Conservation (phyloP, 176 grass and related monocot genomes). For the Puya raimondii region DNA sequence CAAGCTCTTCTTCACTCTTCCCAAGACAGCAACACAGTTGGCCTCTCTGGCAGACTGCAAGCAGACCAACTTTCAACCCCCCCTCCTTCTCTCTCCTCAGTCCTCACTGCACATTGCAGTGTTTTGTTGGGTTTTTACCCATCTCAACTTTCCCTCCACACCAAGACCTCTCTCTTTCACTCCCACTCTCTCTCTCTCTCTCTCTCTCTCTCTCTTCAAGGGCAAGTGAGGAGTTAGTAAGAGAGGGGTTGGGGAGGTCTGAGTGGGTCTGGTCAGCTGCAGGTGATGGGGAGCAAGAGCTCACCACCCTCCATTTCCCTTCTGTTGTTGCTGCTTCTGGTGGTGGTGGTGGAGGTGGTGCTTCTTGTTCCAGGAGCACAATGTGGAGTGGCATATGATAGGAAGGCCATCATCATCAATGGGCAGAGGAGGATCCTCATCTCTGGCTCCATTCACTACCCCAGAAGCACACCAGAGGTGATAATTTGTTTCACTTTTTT, state of each 20-base stretch:
- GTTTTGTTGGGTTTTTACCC: not conserved
- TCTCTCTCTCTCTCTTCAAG: not conserved
- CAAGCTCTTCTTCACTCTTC: constrained; percentile 17
- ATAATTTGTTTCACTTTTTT: not conserved
- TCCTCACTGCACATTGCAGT: constrained; percentile 13
- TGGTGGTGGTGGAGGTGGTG: constrained; percentile 23
- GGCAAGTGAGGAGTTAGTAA: constrained; percentile 2
- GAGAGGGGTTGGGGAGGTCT: constrained; percentile 30
- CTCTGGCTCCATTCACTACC: constrained; percentile 99
- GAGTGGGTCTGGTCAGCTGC: constrained; percentile 9
- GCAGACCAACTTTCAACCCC: constrained; percentile 30
- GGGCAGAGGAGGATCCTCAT: constrained; percentile 84
- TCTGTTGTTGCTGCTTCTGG: constrained; percentile 1
- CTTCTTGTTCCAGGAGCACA: constrained; percentile 26
- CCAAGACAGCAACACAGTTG: constrained; percentile 16
- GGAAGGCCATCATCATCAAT: constrained; percentile 69
- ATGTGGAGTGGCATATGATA: constrained; percentile 78
- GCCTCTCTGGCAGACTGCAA: constrained; percentile 23
- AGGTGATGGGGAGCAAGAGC: constrained; percentile 19
- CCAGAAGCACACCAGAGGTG: constrained; percentile 91
- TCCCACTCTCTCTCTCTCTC: not conserved
- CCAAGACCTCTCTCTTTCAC: not conserved
- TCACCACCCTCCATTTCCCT: constrained; percentile 19
- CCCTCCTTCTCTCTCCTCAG: constrained; percentile 9
- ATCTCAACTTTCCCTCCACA: constrained; percentile 14